Evolutionary conservation across 129 eudicot genomes (phyloP), one percentile per base, ranked within the genome.

Genomic region (Escallonia rubra): DNA sequence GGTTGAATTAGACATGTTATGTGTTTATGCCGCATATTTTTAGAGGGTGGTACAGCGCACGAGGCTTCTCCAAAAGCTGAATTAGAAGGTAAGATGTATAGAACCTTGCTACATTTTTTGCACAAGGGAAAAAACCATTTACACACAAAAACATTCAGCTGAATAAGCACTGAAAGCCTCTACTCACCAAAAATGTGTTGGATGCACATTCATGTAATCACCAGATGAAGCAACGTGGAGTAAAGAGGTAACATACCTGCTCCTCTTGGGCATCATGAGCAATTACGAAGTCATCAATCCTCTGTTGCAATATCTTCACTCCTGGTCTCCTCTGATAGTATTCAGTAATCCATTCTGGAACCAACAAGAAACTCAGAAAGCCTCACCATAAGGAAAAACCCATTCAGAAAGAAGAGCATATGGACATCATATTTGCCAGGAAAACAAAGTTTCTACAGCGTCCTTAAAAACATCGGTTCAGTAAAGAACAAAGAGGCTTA

Each of bases 281-380:
- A 8, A 74, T 78, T 16, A 93, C 82, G 61, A 86, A 89, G 74
- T 84, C 90, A 72, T 93, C 86, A 63, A 93, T 86, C 65, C 72
- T 64, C 82, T 86, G 80, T 65, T 84, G 83, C 74, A 93, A 72
- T 66, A 80, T 81, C 71, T 93, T 57, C 38, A 87, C 61, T 55
- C 96, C 98, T 23, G 95, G 96, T 78, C 88, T 84, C 57, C 83
- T 82, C 57, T 79, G 84, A 69, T 89, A 77, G 74, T 84, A 89
- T 74, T 86, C 85, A 61, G 51, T 65, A 52, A 88, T 80, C 96
- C 96, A 93, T 74, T 88, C 96, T 92, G 78, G 47, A 63, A 62
- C 16, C 71, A 73, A 64, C 59, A 68, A 10, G 39, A 78, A 23
- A 59, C 34, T 72, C 53, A 54, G 44, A 51, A 40, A 54, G 57